These are phyloP conservation scores for Hemisphaericaspora nanyangensis DNA, from an alignment of 805 yeast species.

Conservation along the genomic window DNA sequence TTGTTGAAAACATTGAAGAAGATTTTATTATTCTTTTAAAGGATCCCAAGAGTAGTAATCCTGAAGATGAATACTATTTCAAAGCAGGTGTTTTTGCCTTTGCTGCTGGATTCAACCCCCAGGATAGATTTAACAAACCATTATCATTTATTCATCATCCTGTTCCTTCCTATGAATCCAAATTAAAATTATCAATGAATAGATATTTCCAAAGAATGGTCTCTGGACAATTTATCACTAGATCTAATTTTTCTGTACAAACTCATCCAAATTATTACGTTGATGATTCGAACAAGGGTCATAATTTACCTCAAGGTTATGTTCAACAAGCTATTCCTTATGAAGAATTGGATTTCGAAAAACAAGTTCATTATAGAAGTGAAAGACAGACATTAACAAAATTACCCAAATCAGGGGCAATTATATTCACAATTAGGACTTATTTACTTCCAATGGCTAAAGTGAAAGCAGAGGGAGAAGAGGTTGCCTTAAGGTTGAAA, in stretches of 20 bases:
- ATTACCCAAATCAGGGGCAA: slow-evolving; percentile 35
- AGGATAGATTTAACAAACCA: slow-evolving; percentile 34
- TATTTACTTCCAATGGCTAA: slow-evolving; percentile 34
- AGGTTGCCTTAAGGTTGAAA: slow-evolving; percentile 46
- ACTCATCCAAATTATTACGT: slow-evolving; percentile 33
- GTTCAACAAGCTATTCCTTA: slow-evolving; percentile 21
- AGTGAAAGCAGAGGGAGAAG: slow-evolving; percentile 27
- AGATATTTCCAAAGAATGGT: slow-evolving; percentile 32
- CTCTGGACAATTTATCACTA: slow-evolving; percentile 36
- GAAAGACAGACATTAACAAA: slow-evolving; percentile 40
- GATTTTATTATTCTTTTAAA: slow-evolving; percentile 37
- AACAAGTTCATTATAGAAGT: slow-evolving; percentile 39
- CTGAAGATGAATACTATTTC: slow-evolving; percentile 30
- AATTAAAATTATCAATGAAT: slow-evolving; percentile 39
- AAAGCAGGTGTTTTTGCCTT: slow-evolving; percentile 43
- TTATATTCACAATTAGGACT: slow-evolving; percentile 39
- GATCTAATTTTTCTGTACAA: slow-evolving; percentile 41
- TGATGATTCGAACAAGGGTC: slow-evolving; percentile 39
- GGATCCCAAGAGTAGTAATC: slow-evolving; percentile 20
- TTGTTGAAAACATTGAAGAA: slow-evolving; percentile 34
- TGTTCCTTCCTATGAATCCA: slow-evolving; percentile 38
- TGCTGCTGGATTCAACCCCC: slow-evolving; percentile 43
- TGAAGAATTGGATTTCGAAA: slow-evolving; percentile 34
- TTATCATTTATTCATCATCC: slow-evolving; percentile 38
- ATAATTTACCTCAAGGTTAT: slow-evolving; percentile 25